Conservation (phyloP, 2,329 filamentous ascomycete species). For the Hypomyces rosellus region DNA sequence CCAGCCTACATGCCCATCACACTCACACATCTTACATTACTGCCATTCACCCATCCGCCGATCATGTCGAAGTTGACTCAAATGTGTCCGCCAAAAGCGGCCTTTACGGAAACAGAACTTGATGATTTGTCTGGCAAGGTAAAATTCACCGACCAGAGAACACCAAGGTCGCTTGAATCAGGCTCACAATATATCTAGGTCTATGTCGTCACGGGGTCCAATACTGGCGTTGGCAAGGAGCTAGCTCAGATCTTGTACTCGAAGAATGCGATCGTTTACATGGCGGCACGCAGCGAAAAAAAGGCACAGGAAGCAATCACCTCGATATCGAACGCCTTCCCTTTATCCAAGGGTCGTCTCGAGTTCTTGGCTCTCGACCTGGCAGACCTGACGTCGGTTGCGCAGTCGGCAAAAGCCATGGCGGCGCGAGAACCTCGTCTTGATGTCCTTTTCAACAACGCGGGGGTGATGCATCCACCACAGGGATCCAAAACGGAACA, state of each 20-base stretch:
- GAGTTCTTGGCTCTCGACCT: slow-evolving; percentile 37
- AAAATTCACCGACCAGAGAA: slow-evolving; percentile 17
- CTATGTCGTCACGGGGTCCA: slow-evolving; percentile 42
- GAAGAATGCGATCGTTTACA: slow-evolving; percentile 46
- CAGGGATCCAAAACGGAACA: slow-evolving; percentile 20
- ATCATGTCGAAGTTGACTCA: neutral
- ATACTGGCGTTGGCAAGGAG: slow-evolving; percentile 42
- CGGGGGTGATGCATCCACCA: slow-evolving; percentile 34
- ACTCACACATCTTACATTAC: too few relatives aligned
- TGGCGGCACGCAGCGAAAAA: slow-evolving; percentile 41
- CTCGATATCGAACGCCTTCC: slow-evolving; percentile 17
- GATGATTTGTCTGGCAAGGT: slow-evolving; percentile 46
- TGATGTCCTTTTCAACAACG: slow-evolving; percentile 38
- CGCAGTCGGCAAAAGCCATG: slow-evolving; percentile 20
- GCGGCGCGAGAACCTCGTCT: slow-evolving; percentile 20
- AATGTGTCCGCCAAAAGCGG: slow-evolving; percentile 8
- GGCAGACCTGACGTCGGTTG: slow-evolving; percentile 25
- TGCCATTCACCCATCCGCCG: too few relatives aligned
- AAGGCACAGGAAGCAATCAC: slow-evolving; percentile 39
- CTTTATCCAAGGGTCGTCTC: slow-evolving; percentile 14
- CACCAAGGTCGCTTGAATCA: too few relatives aligned
- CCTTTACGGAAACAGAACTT: slow-evolving; percentile 51
- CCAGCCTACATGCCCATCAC: too few relatives aligned
- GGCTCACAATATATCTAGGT: slow-evolving; percentile 27
- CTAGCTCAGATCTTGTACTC: slow-evolving; percentile 47